Percentiles rank a stretch among this genome's conserved stretches.
Conservation (phyloP, 2,329 filamentous ascomycete species). For the Arthrobotrys megalospora region DNA sequence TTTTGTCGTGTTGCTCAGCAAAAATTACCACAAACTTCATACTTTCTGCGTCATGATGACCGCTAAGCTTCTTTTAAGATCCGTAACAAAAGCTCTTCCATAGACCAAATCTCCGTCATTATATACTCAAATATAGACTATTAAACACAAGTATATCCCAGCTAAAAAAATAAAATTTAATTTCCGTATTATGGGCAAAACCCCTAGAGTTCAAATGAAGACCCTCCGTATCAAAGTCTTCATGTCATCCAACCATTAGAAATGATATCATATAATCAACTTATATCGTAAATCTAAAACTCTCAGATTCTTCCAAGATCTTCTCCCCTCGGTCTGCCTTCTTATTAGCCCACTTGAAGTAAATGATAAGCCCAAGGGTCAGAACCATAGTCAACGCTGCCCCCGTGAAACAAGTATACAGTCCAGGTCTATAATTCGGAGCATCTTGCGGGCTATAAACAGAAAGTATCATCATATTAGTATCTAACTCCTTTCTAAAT, state of each 20-base stretch:
- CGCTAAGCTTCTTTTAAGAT: background rate
- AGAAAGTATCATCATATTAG: background rate
- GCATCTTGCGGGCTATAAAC: slow-evolving; percentile 29
- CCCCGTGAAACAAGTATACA: slow-evolving; percentile 17
- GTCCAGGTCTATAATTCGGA: slow-evolving; percentile 25
- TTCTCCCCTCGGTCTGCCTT: slow-evolving; percentile 44
- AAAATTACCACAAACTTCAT: slow-evolving; percentile 1
- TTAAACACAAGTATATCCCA: too few species aligned
- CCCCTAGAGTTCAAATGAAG: too few species aligned
- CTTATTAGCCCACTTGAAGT: slow-evolving; percentile 33
- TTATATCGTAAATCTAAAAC: slow-evolving; percentile 40
- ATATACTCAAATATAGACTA: too few species aligned
- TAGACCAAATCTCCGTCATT: too few species aligned
- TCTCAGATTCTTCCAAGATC: slow-evolving; percentile 31
- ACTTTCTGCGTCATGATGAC: too few species aligned
- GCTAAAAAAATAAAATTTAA: too few species aligned
- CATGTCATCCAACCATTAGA: too few species aligned
- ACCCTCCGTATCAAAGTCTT: too few species aligned
- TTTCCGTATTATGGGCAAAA: too few species aligned
- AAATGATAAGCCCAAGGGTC: slow-evolving; percentile 3
- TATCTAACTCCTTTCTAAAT: background rate
- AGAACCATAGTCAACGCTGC: slow-evolving; percentile 17
- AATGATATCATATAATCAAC: background rate
- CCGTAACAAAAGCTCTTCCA: too few species aligned
- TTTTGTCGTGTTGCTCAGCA: background rate